Percentiles rank a stretch among this genome's conserved stretches.
These are phyloP conservation scores for Leucoagaricus sp. DNA, from an alignment of 1,284 basidiomycete species.

Conservation along the genomic window DNA sequence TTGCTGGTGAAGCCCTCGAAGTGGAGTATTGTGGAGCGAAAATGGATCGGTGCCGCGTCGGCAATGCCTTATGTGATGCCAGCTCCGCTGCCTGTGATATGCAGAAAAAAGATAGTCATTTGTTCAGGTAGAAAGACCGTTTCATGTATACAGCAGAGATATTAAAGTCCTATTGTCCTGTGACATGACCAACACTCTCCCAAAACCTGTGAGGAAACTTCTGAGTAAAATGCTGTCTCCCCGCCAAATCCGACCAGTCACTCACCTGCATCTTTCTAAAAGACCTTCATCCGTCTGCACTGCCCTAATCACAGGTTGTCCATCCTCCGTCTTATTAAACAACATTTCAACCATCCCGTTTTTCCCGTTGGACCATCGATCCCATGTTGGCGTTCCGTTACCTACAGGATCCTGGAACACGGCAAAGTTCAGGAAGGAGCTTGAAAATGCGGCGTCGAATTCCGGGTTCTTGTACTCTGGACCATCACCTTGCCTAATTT, in stretches of 20 bases:
- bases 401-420: constrained; percentile 35
- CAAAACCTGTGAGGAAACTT: constrained; percentile 26
- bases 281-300: constrained; percentile 18
- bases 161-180: constrained; percentile 20
- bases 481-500: constrained; percentile 10
- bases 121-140: too few relatives aligned
- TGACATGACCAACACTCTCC: constrained; percentile 26
- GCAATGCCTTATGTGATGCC: background rate
- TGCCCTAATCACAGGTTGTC: constrained; percentile 19
- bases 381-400: constrained; percentile 21
- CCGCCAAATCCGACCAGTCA: background rate
- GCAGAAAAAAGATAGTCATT: background rate
- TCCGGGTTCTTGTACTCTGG: constrained; percentile 33
- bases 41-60: background rate
- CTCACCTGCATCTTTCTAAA: constrained; percentile 24
- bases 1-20: background rate
- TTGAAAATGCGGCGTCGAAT: constrained; percentile 39
- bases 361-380: constrained; percentile 11
- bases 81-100: background rate
- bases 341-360: constrained; percentile 22
- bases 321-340: constrained; percentile 25
- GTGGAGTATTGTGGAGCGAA: background rate
- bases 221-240: background rate
- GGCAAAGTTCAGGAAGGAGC: constrained; percentile 39
- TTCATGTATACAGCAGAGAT: too few relatives aligned